These are phyloP conservation scores for Xylaria acuta DNA, from an alignment of 495 filamentous ascomycete species.

Conservation along the genomic window DNA sequence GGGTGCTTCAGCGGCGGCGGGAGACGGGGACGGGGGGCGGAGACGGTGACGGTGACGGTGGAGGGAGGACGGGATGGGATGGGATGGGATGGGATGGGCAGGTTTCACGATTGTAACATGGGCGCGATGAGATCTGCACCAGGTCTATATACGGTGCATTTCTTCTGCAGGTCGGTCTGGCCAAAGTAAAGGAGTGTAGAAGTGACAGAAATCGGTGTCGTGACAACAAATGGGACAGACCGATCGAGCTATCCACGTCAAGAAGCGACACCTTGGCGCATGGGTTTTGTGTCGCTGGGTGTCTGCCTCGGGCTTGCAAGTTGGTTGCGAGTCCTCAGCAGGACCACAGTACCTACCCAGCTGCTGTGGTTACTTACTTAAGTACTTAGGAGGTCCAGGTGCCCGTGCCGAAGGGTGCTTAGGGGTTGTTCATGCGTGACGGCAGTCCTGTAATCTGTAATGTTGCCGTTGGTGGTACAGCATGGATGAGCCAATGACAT, in stretches of 20 bases:
- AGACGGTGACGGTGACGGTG: constrained; percentile 30
- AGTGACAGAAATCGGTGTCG: not conserved
- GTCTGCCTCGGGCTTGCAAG: not conserved
- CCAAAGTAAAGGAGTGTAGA: constrained; percentile 8
- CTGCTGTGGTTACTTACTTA: not conserved
- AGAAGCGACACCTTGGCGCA: constrained; percentile 23
- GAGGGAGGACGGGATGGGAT: constrained; percentile 27
- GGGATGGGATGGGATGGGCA: constrained; percentile 26
- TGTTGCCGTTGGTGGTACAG: not conserved
- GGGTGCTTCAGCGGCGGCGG: constrained; percentile 9
- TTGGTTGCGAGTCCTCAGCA: not conserved
- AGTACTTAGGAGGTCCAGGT: too few relatives aligned
- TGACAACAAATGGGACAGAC: not conserved
- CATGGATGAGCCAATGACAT: constrained; percentile 5
- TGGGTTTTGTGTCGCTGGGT: constrained; percentile 10
- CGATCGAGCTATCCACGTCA: constrained; percentile 13
- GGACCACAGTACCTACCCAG: not conserved
- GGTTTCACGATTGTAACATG: constrained; percentile 37
- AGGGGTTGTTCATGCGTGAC: not conserved
- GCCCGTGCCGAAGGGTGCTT: not conserved
- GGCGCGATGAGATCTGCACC: constrained; percentile 33
- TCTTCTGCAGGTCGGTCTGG: constrained; percentile 2
- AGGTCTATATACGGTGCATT: constrained; percentile 40
- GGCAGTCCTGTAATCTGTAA: constrained; percentile 1
- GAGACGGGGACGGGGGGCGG: constrained; percentile 4